Evolutionary conservation across 2,329 filamentous ascomycete species (phyloP).

Genomic region (Cercospora citrullina): DNA sequence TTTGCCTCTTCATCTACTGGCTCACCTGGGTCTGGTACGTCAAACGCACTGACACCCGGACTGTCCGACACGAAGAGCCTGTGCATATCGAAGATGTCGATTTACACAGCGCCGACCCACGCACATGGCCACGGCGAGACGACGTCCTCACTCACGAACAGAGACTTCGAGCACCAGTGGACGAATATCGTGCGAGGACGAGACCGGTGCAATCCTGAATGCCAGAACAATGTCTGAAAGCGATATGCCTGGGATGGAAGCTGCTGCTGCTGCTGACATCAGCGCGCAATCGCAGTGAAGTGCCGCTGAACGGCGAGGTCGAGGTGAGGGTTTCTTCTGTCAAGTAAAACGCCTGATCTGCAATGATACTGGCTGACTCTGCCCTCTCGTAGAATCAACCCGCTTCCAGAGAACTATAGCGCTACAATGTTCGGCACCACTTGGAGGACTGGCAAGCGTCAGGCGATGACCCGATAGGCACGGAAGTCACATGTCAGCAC

Average conservation of each 20-base stretch:
- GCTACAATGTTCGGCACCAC: neutral
- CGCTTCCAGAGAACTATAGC: neutral
- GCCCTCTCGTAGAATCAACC: neutral
- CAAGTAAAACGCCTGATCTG: neutral
- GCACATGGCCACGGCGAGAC: neutral
- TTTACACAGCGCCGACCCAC: neutral
- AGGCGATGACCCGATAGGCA: neutral
- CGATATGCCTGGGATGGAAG: neutral
- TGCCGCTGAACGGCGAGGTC: neutral
- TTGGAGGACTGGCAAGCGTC: neutral
- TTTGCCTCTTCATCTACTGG: neutral
- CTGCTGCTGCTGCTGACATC: neutral
- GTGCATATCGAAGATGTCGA: neutral
- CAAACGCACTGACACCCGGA: neutral
- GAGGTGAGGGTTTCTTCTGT: neutral
- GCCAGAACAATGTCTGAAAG: neutral
- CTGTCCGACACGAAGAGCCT: neutral
- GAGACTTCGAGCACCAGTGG: neutral
- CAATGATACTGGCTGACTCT: neutral
- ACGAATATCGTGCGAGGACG: neutral
- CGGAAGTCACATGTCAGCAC: neutral
- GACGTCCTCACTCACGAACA: neutral
- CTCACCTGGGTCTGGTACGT: neutral
- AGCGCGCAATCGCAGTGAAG: neutral
- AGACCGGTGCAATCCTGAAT: neutral